phyloP scores from a whole-genome alignment of 2,329 filamentous ascomycete species.

The Trichocomaceae sp. region DNA sequence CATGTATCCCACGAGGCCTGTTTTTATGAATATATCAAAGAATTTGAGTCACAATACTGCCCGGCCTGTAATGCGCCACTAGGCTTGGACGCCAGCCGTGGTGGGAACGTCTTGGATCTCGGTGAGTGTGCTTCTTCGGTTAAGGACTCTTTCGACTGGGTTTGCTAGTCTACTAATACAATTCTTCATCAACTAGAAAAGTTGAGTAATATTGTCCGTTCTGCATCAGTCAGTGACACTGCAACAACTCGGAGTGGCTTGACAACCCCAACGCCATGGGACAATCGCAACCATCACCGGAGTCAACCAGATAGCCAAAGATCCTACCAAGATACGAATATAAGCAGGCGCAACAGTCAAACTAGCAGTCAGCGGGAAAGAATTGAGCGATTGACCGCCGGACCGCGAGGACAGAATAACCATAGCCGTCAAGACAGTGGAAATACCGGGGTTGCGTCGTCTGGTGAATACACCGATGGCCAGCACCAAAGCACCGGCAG shows the following conservation, averaged over 20 bases:
- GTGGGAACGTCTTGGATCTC: conserved; percentile 86
- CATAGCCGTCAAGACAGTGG: conserved; percentile 68
- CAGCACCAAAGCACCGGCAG: conserved; percentile 60
- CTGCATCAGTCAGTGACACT: conserved; percentile 62
- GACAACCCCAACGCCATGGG: conserved; percentile 59
- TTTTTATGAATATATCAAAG: conserved; percentile 97
- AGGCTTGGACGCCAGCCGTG: conserved; percentile 84
- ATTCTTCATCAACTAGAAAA: conserved; percentile 58
- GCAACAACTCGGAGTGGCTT: conserved; percentile 43
- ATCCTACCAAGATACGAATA: conserved; percentile 14
- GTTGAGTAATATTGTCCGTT: conserved; percentile 85
- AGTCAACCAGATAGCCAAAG: conserved; percentile 27
- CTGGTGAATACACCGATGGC: conserved; percentile 71
- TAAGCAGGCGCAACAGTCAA: conserved; percentile 34
- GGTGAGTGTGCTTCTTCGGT: conserved; percentile 49
- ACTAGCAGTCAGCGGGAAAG: conserved; percentile 37
- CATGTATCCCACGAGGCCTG: conserved; percentile 97
- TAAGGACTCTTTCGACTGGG: neutral
- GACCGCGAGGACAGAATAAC: conserved; percentile 22
- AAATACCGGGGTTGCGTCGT: conserved; percentile 48
- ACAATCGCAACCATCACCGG: conserved; percentile 27
- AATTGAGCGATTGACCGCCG: conserved; percentile 40
- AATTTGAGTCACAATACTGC: conserved; percentile 89
- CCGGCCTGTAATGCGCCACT: conserved; percentile 88
- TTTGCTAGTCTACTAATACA: conserved; percentile 1